Evolutionary conservation across 176 grass and related monocot species (phyloP).

Genomic region (Oryza nivara): DNA sequence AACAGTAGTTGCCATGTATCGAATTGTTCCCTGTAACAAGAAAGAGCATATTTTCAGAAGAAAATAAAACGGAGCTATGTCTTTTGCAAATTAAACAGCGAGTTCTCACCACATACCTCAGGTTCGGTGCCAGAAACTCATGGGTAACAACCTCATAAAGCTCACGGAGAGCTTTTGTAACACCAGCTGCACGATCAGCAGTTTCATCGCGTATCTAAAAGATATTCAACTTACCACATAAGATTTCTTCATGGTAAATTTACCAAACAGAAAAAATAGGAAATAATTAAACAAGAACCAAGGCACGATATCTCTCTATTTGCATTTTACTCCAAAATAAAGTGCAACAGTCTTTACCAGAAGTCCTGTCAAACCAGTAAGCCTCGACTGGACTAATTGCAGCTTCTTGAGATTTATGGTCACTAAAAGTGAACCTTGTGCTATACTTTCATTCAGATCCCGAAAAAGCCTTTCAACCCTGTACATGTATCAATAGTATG

Average conservation of each 20-base stretch:
- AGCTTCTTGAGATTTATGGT: conserved; percentile 84
- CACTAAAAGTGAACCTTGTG: conserved; percentile 66
- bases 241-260: conserved; percentile 6
- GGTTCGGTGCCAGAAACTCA: conserved; percentile 68
- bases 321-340: not conserved
- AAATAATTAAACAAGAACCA: conserved; percentile 11
- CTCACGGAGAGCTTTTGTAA: conserved; percentile 74
- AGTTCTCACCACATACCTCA: conserved; percentile 55
- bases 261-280: conserved; percentile 23
- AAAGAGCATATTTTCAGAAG: conserved; percentile 20
- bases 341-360: conserved; percentile 57
- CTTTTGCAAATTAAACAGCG: conserved; percentile 7
- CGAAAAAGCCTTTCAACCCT: conserved; percentile 91
- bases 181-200: conserved; percentile 72
- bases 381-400: conserved; percentile 72
- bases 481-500: conserved; percentile 39
- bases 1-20: conserved; percentile 84
- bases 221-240: conserved; percentile 25
- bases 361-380: conserved; percentile 87
- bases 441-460: conserved; percentile 69
- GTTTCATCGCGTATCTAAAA: conserved; percentile 83
- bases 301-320: not conserved
- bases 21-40: conserved; percentile 74
- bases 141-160: conserved; percentile 88
- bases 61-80: conserved; percentile 25